Base-by-base conservation (phyloP, 2,329 filamentous ascomycete genomes). In the Paecilomyces sp. region DNA sequence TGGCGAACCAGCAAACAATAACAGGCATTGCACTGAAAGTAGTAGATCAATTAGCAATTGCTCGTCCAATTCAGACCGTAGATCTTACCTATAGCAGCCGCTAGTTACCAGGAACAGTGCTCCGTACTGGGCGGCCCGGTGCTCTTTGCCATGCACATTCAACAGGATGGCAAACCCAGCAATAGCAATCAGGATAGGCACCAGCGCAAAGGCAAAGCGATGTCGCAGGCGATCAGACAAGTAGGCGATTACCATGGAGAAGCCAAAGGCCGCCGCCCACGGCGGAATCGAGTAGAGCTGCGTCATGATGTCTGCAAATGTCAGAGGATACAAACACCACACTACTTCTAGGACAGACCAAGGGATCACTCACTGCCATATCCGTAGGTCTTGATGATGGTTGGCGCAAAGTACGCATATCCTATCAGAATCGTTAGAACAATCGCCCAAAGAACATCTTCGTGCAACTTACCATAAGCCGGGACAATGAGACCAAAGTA, bases 91-190 rank as follows among this genome's bases (percentile, higher is more conserved):
- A 75, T 95, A 97, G 0, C 85, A 83, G 56, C 91, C 91, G 77
- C 87, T 87, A 1, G 90, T 88, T 56, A 95, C 85, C 33, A 97
- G 79, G 79, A 95, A 96, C 0, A 97, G 82, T 0, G 88, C 90
- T 0, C 80, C 88, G 68, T 96, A 97, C 72, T 94, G 83, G 6
- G 90, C 76, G 12, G 82, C 63, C 0, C 77, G 79, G 71, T 91
- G 83, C 13, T 61, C 66, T 6, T 60, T 57, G 69, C 89, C 76
- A 72, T 93, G 88, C 4, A 93, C 84, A 11, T 79, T 78, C 55
- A 95, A 77, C 7, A 96, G 81, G 62, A 93, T 90, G 2, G 78
- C 85, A 65, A 96, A 93, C 1, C 91, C 92, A 0, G 83, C 71
- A 57, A 96, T 88, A 54, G 85, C 80, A 24, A 96, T 73, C 62